phyloP scores from a whole-genome alignment of 768 basidiomycete genomes.

The Rickenella mellea region DNA sequence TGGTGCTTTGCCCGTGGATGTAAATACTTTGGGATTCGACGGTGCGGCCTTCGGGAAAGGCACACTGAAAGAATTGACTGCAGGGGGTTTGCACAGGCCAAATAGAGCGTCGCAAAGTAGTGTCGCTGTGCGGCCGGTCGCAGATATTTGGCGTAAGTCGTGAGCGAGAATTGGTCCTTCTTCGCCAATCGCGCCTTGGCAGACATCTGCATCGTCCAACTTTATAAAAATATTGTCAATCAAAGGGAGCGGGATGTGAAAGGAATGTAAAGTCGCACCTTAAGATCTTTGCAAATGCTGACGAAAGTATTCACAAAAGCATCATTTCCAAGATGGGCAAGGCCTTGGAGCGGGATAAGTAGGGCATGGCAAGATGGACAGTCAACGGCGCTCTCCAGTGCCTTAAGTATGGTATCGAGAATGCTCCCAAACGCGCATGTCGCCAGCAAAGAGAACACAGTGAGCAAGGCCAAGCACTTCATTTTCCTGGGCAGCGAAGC shows the following conservation, averaged over 20 bases:
- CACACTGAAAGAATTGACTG: conserved; percentile 33
- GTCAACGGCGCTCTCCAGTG: conserved; percentile 34
- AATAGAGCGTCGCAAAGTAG: conserved; percentile 47
- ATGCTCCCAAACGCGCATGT: too few relatives aligned
- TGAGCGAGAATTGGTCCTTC: conserved; percentile 53
- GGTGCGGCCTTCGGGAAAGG: conserved; percentile 36
- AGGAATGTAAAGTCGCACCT: conserved; percentile 18
- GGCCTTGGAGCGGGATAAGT: conserved; percentile 32
- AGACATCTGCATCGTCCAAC: conserved; percentile 50
- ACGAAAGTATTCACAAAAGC: conserved; percentile 34
- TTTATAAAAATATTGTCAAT: conserved; percentile 9
- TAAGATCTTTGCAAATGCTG: conserved; percentile 32
- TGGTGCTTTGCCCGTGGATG: conserved; percentile 29
- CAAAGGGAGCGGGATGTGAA: background rate
- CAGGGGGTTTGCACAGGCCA: conserved; percentile 42
- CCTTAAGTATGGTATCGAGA: conserved; percentile 32
- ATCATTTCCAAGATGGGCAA: conserved; percentile 40
- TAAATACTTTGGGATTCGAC: conserved; percentile 21
- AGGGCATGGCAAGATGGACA: conserved; percentile 45
- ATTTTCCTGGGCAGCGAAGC: too few relatives aligned
- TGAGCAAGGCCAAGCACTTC: too few relatives aligned
- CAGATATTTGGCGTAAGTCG: conserved; percentile 38
- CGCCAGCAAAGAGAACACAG: too few relatives aligned
- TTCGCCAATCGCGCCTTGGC: conserved; percentile 36
- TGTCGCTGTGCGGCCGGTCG: conserved; percentile 36